Evolutionary conservation across 768 basidiomycete species (phyloP), one percentile per base, ranked within the genome.

Genomic region (Termitomyces sp.): DNA sequence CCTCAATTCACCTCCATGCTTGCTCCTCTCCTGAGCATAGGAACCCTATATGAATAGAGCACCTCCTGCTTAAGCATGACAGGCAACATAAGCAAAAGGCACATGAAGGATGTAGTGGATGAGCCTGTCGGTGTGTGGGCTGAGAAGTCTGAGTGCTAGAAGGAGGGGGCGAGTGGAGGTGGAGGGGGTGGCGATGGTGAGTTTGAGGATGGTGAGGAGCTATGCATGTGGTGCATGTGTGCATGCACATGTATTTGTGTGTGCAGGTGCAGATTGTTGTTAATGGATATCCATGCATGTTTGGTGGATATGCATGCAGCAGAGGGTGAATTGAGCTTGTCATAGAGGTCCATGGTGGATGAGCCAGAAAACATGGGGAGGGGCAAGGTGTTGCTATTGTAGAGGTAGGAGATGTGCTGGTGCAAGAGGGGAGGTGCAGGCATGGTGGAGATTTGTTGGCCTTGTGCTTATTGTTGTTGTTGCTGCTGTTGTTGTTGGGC

Each of bases 281-380:
- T 68, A 48, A 73, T 72, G 34, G 79, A 77, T 55, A 85, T 76
- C 50, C 85, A 74, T 61, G 82, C 85, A 3, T 85, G 76, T 70
- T 87, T 87, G 27, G 71, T 68, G 55, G 74, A 72, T 43, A 64
- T 64, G 33, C 75, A 65, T 14, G 72, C 70, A 22, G 20, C 42
- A 5, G 68, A 54, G 26, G 69, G 66, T 43, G 69, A 69, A 22
- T 68, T 67, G 62, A 47, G 10, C 39, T 77, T 75, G 51, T 80
- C 79, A 58, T 80, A 80, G 50, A 79, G 57, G 36, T 80, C 79
- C 75, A 80, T 77, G 4, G 45, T 45, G 34, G 55, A 47, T 1
- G 75, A 76, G 7, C 74, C 74, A 1, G 78, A 76, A 0, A 77
- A 77, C 1, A 73, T 68, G 12, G 76, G 77, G 30, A 76, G 67